These are phyloP conservation scores for Capronia coronata DNA, from an alignment of 2,329 filamentous ascomycete genomes.

Conservation along the genomic window DNA sequence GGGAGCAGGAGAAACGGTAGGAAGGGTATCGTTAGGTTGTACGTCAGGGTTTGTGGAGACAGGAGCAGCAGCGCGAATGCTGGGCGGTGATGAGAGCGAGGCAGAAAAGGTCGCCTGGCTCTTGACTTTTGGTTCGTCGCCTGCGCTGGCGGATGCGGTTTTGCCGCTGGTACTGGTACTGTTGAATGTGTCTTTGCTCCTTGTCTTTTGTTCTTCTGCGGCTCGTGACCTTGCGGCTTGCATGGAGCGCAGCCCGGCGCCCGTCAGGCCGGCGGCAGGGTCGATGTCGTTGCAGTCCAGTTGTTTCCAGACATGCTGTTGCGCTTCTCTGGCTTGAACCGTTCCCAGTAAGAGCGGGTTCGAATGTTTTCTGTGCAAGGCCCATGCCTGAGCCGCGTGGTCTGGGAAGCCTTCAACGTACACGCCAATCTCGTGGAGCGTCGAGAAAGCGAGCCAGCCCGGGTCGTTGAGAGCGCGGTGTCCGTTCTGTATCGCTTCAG, in stretches of 20 bases:
- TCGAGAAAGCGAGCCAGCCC: constrained; percentile 61
- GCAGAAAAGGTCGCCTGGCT: constrained; percentile 14
- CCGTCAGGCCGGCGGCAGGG: constrained; percentile 38
- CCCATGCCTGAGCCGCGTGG: constrained; percentile 58
- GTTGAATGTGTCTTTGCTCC: constrained; percentile 9
- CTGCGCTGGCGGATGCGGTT: constrained; percentile 8
- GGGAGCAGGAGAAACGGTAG: neutral
- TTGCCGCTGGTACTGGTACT: constrained; percentile 11
- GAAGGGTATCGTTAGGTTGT: neutral
- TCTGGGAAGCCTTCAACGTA: constrained; percentile 63
- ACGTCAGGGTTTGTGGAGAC: too few species aligned
- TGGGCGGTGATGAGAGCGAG: neutral
- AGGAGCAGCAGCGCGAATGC: constrained; percentile 1
- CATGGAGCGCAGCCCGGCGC: constrained; percentile 37
- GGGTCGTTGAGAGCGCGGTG: constrained; percentile 52
- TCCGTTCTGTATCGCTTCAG: constrained; percentile 60
- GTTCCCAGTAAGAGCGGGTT: constrained; percentile 52
- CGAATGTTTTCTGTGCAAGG: constrained; percentile 48
- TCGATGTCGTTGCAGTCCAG: constrained; percentile 34
- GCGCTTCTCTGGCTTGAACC: constrained; percentile 51
- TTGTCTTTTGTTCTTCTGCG: constrained; percentile 15
- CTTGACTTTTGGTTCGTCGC: constrained; percentile 25
- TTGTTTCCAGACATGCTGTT: constrained; percentile 46
- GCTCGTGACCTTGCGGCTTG: constrained; percentile 26
- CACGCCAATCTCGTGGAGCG: constrained; percentile 70